These are phyloP conservation scores for Pyrenophora graminea DNA, from an alignment of 2,329 filamentous ascomycete genomes.

Conservation along the genomic window DNA sequence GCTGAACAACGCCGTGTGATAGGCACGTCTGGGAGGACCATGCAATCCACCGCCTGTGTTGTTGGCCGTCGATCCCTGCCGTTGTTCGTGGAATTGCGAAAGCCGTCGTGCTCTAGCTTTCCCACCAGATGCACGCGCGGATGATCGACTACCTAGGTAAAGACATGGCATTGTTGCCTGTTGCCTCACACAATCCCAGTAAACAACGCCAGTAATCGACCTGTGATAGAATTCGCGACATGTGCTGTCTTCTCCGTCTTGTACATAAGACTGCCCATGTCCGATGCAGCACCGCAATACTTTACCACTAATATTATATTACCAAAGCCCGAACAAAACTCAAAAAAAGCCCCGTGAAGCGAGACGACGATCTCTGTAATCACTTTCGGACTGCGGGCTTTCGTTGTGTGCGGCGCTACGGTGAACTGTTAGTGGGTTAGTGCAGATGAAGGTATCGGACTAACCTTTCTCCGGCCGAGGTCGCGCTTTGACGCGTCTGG, in stretches of 20 bases:
- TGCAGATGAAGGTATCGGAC: background rate
- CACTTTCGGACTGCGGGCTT: background rate
- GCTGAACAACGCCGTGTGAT: background rate
- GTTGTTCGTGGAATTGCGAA: background rate
- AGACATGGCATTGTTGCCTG: background rate
- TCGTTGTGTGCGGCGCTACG: background rate
- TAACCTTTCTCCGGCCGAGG: slow-evolving; percentile 3
- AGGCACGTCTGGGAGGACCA: background rate
- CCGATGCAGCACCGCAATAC: too few relatives aligned
- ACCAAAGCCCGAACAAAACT: too few relatives aligned
- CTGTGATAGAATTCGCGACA: too few relatives aligned
- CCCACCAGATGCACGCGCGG: slow-evolving; percentile 10
- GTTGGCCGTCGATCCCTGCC: background rate
- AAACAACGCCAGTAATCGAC: too few relatives aligned
- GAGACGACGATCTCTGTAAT: too few relatives aligned
- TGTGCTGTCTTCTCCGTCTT: too few relatives aligned
- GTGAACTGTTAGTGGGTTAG: too few relatives aligned
- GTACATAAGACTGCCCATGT: too few relatives aligned
- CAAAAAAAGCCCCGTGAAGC: too few relatives aligned
- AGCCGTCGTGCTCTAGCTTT: background rate
- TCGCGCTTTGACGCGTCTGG: slow-evolving; percentile 13
- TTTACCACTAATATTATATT: too few relatives aligned
- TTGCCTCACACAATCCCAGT: background rate
- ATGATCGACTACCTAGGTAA: slow-evolving; percentile 8
- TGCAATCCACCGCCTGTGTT: background rate